Evolutionary conservation across 1,284 basidiomycete genomes (phyloP).

Genomic region (Laetiporus sulphureus): DNA sequence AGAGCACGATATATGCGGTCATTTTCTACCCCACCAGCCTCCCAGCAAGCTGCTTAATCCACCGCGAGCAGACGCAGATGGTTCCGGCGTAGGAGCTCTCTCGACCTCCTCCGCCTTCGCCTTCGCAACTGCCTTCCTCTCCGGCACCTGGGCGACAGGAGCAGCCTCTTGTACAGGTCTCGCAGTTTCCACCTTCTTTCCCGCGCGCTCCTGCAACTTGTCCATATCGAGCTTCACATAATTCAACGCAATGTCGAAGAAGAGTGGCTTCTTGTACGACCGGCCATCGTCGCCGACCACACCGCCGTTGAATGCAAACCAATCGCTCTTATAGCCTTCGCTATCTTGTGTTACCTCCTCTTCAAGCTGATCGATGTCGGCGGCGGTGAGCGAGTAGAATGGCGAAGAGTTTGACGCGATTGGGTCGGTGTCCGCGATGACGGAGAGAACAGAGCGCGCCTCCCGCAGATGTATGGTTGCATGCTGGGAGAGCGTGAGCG

Average conservation of each 20-base stretch:
- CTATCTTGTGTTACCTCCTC: slow-evolving; percentile 41
- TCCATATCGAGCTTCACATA: slow-evolving; percentile 85
- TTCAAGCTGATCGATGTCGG: slow-evolving; percentile 47
- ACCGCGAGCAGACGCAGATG: slow-evolving; percentile 24
- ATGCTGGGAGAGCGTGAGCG: slow-evolving; percentile 62
- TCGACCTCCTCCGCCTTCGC: slow-evolving; percentile 29
- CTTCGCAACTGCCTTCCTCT: slow-evolving; percentile 22
- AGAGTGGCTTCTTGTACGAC: slow-evolving; percentile 72
- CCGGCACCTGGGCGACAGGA: slow-evolving; percentile 16
- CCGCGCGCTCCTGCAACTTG: slow-evolving; percentile 61
- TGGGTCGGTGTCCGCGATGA: slow-evolving; percentile 33
- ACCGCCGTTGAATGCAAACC: slow-evolving; percentile 76
- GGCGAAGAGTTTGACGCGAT: slow-evolving; percentile 33
- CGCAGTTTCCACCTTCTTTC: slow-evolving; percentile 35
- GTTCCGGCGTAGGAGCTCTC: slow-evolving; percentile 35
- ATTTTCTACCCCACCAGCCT: slow-evolving; percentile 49
- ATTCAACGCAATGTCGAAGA: slow-evolving; percentile 93
- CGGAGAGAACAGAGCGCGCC: slow-evolving; percentile 41
- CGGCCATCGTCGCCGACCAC: slow-evolving; percentile 34
- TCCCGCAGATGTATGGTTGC: slow-evolving; percentile 68
- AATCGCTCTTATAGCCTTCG: slow-evolving; percentile 62
- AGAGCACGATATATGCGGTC: too few species aligned
- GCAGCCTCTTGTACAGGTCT: slow-evolving; percentile 13
- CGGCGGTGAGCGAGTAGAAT: slow-evolving; percentile 49
- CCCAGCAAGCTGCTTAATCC: slow-evolving; percentile 40